Evolutionary conservation across 345 rosid species (phyloP).

Genomic region (Salix exigua): DNA sequence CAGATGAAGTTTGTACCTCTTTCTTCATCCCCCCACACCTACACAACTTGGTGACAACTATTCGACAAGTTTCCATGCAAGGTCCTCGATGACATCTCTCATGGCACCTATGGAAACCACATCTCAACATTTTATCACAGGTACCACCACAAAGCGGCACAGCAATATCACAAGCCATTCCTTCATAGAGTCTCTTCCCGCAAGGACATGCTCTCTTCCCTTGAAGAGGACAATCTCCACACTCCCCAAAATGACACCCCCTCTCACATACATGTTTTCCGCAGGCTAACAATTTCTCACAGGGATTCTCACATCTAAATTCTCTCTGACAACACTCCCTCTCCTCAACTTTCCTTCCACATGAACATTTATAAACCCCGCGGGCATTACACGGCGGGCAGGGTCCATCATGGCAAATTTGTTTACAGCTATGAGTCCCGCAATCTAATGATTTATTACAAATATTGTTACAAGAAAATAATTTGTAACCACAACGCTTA

Average conservation of each 20-base stretch:
- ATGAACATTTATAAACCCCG: slow-evolving; percentile 50
- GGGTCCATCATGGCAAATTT: slow-evolving; percentile 60
- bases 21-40: slow-evolving; percentile 73
- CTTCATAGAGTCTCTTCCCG: slow-evolving; percentile 69
- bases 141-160: slow-evolving; percentile 77
- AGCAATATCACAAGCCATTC: slow-evolving; percentile 67
- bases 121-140: slow-evolving; percentile 68
- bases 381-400: slow-evolving; percentile 72
- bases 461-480: slow-evolving; percentile 51
- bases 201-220: slow-evolving; percentile 92
- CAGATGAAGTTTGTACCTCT: slow-evolving; percentile 52
- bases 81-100: slow-evolving; percentile 82
- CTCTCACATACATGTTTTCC: slow-evolving; percentile 71
- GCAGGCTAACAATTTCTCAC: slow-evolving; percentile 52
- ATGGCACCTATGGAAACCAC: slow-evolving; percentile 73
- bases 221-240: slow-evolving; percentile 73
- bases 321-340: slow-evolving; percentile 71
- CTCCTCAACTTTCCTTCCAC: slow-evolving; percentile 58
- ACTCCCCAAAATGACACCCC: slow-evolving; percentile 74
- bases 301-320: slow-evolving; percentile 65
- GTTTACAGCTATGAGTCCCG: slow-evolving; percentile 47
- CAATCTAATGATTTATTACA: slow-evolving; percentile 58
- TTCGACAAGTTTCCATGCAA: slow-evolving; percentile 84
- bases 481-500: slow-evolving; percentile 68
- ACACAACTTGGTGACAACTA: slow-evolving; percentile 63